These are phyloP conservation scores for Turnera subulata DNA, from an alignment of 345 rosid genomes.

Conservation along the genomic window DNA sequence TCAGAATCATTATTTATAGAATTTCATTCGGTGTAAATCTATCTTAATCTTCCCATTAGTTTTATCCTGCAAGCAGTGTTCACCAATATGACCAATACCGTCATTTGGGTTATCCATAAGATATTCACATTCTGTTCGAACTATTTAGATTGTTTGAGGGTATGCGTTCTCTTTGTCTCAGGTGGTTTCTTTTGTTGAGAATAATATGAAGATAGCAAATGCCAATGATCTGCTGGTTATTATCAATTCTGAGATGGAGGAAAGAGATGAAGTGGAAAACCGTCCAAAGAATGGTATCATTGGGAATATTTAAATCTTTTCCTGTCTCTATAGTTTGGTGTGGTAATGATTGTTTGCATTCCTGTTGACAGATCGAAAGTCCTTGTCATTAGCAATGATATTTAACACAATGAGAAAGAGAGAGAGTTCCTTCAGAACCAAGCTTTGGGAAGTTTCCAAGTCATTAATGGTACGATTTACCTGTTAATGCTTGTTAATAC, in stretches of 20 bases:
- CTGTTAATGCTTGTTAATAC: conserved; percentile 14
- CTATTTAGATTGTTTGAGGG: conserved; percentile 8
- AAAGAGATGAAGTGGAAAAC: conserved; percentile 27
- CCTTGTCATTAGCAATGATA: conserved; percentile 43
- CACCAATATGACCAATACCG: neutral
- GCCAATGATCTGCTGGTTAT: conserved; percentile 43
- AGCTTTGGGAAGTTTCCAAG: conserved; percentile 44
- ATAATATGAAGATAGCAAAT: conserved; percentile 30
- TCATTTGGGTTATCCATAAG: neutral
- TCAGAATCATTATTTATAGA: too few relatives aligned
- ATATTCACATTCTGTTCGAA: neutral
- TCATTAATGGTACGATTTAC: conserved; percentile 42
- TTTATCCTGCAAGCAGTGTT: neutral
- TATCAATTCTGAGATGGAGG: conserved; percentile 36
- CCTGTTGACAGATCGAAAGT: conserved; percentile 40
- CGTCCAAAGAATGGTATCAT: conserved; percentile 33
- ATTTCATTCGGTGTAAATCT: too few relatives aligned
- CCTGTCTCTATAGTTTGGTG: conserved; percentile 4
- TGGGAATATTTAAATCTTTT: conserved; percentile 4
- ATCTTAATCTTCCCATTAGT: too few relatives aligned
- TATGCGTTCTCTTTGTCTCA: conserved; percentile 29
- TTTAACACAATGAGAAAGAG: conserved; percentile 54
- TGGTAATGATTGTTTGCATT: conserved; percentile 8
- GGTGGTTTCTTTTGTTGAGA: conserved; percentile 53
- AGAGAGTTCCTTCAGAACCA: conserved; percentile 55